Percentiles rank a stretch among this genome's conserved stretches.
phyloP scores from a whole-genome alignment of 2,329 filamentous ascomycete genomes.

The Talaromyces sp. region DNA sequence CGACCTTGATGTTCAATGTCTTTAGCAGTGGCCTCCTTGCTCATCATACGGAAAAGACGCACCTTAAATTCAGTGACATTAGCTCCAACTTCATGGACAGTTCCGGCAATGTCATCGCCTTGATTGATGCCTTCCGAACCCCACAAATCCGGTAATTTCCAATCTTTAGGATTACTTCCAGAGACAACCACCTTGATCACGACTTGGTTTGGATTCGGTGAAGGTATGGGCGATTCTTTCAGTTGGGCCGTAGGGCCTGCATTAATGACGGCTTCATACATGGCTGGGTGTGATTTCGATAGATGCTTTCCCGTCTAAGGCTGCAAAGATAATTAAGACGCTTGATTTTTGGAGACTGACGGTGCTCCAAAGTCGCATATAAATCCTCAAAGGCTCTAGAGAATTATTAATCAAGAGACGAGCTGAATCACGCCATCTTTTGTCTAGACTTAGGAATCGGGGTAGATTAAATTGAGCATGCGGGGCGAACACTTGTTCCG shows the following conservation, averaged over 20 bases:
- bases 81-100: constrained; percentile 50
- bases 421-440: background rate
- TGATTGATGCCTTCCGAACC: constrained; percentile 34
- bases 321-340: background rate
- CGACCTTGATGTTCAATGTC: constrained; percentile 33
- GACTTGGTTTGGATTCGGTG: constrained; percentile 35
- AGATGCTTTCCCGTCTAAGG: background rate
- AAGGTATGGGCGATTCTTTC: constrained; percentile 43
- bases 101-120: constrained; percentile 53
- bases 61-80: constrained; percentile 52
- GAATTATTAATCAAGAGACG: background rate
- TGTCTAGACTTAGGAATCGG: background rate
- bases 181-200: constrained; percentile 24
- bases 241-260: constrained; percentile 23
- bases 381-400: background rate
- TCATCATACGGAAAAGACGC: background rate
- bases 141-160: constrained; percentile 23
- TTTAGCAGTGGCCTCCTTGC: background rate
- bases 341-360: background rate
- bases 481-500: background rate
- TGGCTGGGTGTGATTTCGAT: background rate
- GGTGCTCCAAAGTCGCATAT: background rate
- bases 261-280: constrained; percentile 9
- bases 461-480: background rate
- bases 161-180: constrained; percentile 18